A percentile compares a stretch with the other conserved stretches of the same genome.
Conservation (phyloP, 2,329 filamentous ascomycete genomes). For the Bipolaris oryzae region DNA sequence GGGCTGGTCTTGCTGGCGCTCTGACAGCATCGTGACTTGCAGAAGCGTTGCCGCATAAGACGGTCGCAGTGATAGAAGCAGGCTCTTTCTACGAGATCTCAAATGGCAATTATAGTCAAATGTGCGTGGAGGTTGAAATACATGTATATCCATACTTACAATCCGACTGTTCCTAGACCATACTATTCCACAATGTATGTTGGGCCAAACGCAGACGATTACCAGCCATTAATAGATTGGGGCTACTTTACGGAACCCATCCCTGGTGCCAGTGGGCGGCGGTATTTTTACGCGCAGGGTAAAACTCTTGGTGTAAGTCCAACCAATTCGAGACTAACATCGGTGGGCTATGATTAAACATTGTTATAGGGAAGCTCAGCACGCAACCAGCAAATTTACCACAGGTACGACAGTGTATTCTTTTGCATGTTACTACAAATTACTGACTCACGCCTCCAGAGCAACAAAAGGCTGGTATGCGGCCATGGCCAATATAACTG, state of each 20-base stretch:
- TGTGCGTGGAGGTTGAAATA: constrained; percentile 16
- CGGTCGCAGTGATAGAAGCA: constrained; percentile 35
- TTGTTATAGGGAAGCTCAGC: constrained; percentile 24
- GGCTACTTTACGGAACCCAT: constrained; percentile 31
- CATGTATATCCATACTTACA: not conserved
- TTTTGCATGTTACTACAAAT: not conserved
- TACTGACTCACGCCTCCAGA: not conserved
- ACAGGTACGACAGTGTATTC: constrained; percentile 9
- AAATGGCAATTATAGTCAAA: constrained; percentile 29
- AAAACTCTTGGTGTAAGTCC: constrained; percentile 29
- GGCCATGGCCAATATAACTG: constrained; percentile 24
- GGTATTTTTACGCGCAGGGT: constrained; percentile 36
- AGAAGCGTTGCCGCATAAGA: constrained; percentile 10
- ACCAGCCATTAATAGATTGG: constrained; percentile 39
- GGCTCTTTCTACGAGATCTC: constrained; percentile 35
- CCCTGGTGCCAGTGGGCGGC: constrained; percentile 12
- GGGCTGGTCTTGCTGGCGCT: constrained; percentile 33
- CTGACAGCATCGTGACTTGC: constrained; percentile 27
- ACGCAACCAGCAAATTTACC: constrained; percentile 32
- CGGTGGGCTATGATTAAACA: not conserved
- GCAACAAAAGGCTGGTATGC: constrained; percentile 18
- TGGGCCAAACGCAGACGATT: constrained; percentile 20
- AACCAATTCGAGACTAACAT: not conserved
- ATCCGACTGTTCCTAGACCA: constrained; percentile 6
- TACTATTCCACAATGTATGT: constrained; percentile 21